Base-by-base conservation (phyloP, 192 early-diverging fungal species). In the Oehlia diaphana region DNA sequence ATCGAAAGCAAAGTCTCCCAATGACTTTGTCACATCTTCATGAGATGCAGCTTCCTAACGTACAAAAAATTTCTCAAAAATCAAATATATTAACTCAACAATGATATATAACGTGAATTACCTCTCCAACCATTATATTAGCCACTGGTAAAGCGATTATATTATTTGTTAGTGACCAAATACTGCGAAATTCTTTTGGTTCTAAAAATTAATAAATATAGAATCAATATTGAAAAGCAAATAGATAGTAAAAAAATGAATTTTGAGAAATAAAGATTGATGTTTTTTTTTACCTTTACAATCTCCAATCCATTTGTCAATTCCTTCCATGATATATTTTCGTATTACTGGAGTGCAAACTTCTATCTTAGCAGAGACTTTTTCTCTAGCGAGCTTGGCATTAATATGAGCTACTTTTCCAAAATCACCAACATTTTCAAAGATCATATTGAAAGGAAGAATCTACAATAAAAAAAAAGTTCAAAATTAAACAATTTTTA, bases 241-340 rank as follows among this genome's bases (percentile, higher is more conserved):
- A 37, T 9, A 39, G 21, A 33, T 37, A 2, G 35, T 37, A 37
- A 37, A 4, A 37, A 37, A 37, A 37, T 37, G 35, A 66, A 66
- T 21, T 31, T 6, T 31, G 0, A 14, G 3, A 16, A 53, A 5
- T 53, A 14, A 13, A 16, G 50, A 13, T 16, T 4, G 49, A 37
- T 37, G 0, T 37, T 65, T 65, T 31, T n/a, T 31, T 14, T 47
- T 9, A 72, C 70, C 70, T 39, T n/a, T 10, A 47, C 70, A 72
- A n/a, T 72, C 23, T 21, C 70, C 70, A 49, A 72, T 72, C n/a
- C 37, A 72, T 12, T 39, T 72, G 26, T 72, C 39, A 21, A 72
- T 47, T 21, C 33, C 35, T 39, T 39, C 47, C 7, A 14, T 9
- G 70, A 72, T 4, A 21, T 39, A 39, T 21, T 49, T n/a, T 26